Evolutionary conservation across 176 grass and related monocot species (phyloP).

Genomic region (Leersia perrieri): DNA sequence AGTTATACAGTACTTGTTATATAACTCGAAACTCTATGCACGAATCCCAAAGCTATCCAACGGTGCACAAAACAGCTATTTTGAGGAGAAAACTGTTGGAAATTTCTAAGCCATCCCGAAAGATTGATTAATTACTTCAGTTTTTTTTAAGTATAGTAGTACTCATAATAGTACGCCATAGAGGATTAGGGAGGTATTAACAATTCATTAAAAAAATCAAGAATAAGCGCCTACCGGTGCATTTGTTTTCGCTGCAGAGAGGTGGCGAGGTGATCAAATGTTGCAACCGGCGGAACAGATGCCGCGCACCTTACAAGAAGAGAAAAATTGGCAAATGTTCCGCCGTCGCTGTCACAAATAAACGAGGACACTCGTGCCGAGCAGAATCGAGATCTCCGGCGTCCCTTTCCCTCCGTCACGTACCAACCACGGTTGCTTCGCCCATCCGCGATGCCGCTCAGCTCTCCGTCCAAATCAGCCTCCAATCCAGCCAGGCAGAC

Average conservation of each 20-base stretch:
- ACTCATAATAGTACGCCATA: too few relatives aligned
- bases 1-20: too few relatives aligned
- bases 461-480: background rate
- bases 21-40: too few relatives aligned
- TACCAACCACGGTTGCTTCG: constrained; percentile 83
- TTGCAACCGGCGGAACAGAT: constrained; percentile 32
- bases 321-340: constrained; percentile 27
- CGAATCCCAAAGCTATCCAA: too few relatives aligned
- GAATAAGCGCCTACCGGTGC: background rate
- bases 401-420: constrained; percentile 50
- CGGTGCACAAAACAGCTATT: too few relatives aligned
- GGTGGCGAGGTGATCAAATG: constrained; percentile 40
- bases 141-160: too few relatives aligned
- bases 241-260: background rate
- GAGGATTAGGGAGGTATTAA: too few relatives aligned
- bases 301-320: constrained; percentile 24
- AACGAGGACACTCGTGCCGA: too few relatives aligned
- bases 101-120: too few relatives aligned
- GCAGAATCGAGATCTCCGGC: constrained; percentile 47
- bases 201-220: too few relatives aligned
- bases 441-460: background rate
- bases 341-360: constrained; percentile 34
- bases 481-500: background rate
- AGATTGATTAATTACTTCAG: too few relatives aligned
- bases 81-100: too few relatives aligned